Evolutionary conservation across 768 basidiomycete genomes (phyloP).

Genomic region (Collybia sordida): DNA sequence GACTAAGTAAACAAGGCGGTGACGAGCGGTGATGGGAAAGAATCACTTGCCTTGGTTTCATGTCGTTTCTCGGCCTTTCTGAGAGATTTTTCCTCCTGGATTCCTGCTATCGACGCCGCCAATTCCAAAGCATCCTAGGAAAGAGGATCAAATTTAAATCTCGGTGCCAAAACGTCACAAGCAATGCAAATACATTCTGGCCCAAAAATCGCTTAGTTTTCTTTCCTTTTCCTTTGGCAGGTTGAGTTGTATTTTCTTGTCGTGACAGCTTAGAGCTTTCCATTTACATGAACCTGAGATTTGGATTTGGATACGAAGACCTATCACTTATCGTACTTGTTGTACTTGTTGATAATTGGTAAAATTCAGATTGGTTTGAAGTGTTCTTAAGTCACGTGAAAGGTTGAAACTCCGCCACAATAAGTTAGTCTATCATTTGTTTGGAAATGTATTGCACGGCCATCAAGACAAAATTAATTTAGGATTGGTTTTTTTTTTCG

Average conservation of each 20-base stretch:
- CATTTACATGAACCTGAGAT: neutral
- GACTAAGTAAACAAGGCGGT: neutral
- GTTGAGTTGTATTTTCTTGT: neutral
- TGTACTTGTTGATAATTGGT: too few relatives aligned
- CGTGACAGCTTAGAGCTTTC: constrained; percentile 3
- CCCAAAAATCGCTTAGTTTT: constrained; percentile 35
- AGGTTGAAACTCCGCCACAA: too few relatives aligned
- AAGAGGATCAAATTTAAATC: constrained; percentile 4
- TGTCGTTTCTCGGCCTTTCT: constrained; percentile 39
- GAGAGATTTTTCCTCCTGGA: constrained; percentile 43
- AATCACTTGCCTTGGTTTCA: constrained; percentile 33
- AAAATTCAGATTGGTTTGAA: too few relatives aligned
- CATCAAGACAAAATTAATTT: too few relatives aligned
- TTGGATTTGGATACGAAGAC: neutral
- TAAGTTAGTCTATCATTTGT: too few relatives aligned
- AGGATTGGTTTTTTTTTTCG: too few relatives aligned
- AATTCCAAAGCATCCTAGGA: constrained; percentile 45
- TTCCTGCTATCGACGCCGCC: constrained; percentile 44
- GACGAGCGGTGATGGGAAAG: neutral
- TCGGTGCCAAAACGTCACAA: neutral
- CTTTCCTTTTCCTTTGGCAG: constrained; percentile 21
- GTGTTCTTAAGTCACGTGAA: too few relatives aligned
- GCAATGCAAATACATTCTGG: constrained; percentile 25
- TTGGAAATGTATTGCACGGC: too few relatives aligned
- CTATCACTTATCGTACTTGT: neutral